These are phyloP conservation scores for Uronychia setigera DNA, from an alignment of 73 alveolate species.

Conservation along the genomic window DNA sequence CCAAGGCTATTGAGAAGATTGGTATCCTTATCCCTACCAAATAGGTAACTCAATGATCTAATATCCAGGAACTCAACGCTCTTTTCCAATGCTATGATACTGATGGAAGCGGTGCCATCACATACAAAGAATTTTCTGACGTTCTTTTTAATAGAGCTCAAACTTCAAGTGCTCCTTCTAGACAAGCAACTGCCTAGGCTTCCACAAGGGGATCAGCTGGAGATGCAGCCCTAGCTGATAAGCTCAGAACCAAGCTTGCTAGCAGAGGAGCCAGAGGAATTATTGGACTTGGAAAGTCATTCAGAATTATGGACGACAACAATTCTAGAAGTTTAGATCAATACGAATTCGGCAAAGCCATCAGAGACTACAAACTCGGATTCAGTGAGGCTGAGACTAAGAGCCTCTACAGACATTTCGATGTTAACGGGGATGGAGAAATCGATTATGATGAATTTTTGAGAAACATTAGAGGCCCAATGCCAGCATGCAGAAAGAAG, in stretches of 20 bases:
- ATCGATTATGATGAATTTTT: constrained; percentile 77
- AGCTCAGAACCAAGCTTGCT: constrained; percentile 47
- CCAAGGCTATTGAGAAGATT: constrained; percentile 88
- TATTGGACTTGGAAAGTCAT: constrained; percentile 63
- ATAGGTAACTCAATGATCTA: background rate
- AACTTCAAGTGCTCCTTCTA: constrained; percentile 20
- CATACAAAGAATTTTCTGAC: constrained; percentile 36
- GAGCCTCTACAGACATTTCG: constrained; percentile 59
- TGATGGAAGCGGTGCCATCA: constrained; percentile 29
- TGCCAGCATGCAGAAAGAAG: constrained; percentile 75
- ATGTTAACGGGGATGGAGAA: constrained; percentile 59
- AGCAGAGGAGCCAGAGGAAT: constrained; percentile 78
- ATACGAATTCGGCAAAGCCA: constrained; percentile 77
- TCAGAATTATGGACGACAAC: constrained; percentile 74
- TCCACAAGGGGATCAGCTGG: constrained; percentile 11
- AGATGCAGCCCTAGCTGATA: constrained; percentile 34
- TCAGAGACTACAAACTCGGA: constrained; percentile 70
- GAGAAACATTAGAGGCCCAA: constrained; percentile 62
- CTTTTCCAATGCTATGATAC: constrained; percentile 38
- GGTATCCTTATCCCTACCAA: constrained; percentile 68
- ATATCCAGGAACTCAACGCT: constrained; percentile 42
- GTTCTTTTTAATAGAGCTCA: constrained; percentile 20
- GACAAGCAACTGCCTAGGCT: constrained; percentile 7
- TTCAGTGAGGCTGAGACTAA: constrained; percentile 61
- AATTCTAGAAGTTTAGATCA: constrained; percentile 73